Percentiles rank a stretch among this genome's conserved stretches.
phyloP scores from a whole-genome alignment of 345 rosid genomes.

The Pistacia integerrima region DNA sequence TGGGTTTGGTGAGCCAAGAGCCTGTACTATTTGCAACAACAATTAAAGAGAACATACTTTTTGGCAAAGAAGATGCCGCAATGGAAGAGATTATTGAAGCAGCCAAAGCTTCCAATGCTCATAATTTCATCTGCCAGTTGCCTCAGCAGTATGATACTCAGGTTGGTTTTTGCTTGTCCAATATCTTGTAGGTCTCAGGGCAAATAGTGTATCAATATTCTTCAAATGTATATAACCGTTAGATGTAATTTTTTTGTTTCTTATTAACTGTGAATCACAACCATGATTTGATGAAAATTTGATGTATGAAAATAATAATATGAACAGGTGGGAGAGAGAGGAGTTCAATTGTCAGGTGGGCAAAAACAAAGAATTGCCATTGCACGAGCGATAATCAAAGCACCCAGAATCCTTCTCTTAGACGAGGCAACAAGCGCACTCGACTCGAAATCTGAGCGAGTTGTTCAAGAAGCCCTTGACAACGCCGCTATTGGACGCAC shows the following conservation, averaged over 20 bases:
- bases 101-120: conserved; percentile 69
- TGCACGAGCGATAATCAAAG: conserved; percentile 69
- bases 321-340: conserved; percentile 72
- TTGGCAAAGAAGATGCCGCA: conserved; percentile 65
- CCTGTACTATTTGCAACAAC: conserved; percentile 69
- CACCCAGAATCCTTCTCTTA: conserved; percentile 60
- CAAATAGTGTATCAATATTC: too few species aligned
- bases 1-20: conserved; percentile 77
- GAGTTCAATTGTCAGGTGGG: conserved; percentile 78
- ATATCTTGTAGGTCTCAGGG: too few species aligned
- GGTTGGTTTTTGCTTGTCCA: conserved; percentile 33
- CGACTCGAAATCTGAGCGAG: conserved; percentile 62
- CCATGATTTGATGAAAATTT: too few species aligned
- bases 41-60: conserved; percentile 68
- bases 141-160: conserved; percentile 75
- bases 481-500: conserved; percentile 63
- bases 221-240: too few species aligned
- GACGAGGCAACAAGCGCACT: conserved; percentile 85
- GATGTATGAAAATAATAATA: too few species aligned
- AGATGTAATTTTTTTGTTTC: not conserved
- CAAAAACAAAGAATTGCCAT: conserved; percentile 83
- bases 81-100: conserved; percentile 58
- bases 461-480: conserved; percentile 69
- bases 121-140: conserved; percentile 57
- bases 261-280: not conserved